These are phyloP conservation scores for Babesia ovata DNA, from an alignment of 169 alveolate genomes.

Conservation along the genomic window DNA sequence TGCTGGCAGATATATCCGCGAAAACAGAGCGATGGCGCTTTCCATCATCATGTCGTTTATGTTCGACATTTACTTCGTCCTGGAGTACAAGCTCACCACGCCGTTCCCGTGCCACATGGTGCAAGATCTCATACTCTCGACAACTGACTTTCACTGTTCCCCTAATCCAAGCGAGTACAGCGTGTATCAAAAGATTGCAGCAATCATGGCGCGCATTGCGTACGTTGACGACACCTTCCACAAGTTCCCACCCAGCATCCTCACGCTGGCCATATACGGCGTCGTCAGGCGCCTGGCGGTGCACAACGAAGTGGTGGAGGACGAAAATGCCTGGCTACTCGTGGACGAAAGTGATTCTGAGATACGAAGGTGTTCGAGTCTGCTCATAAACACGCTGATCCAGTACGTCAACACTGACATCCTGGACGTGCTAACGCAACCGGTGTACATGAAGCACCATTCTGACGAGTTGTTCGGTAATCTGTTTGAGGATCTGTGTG, in stretches of 20 bases:
- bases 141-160: conserved; percentile 41
- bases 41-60: conserved; percentile 48
- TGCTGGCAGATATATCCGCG: conserved; percentile 32
- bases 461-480: conserved; percentile 29
- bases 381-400: conserved; percentile 28
- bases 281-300: conserved; percentile 47
- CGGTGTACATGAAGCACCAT: conserved; percentile 37
- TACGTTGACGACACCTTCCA: conserved; percentile 68
- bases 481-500: conserved; percentile 35
- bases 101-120: conserved; percentile 65
- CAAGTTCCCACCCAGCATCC: conserved; percentile 45
- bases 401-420: conserved; percentile 62
- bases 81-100: conserved; percentile 62
- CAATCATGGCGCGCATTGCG: conserved; percentile 58
- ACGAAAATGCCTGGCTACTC: conserved; percentile 49
- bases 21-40: conserved; percentile 20
- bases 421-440: conserved; percentile 61
- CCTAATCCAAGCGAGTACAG: conserved; percentile 48
- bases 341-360: conserved; percentile 54
- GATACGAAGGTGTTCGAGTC: conserved; percentile 38
- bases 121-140: conserved; percentile 43
- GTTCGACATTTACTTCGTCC: conserved; percentile 52
- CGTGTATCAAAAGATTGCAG: conserved; percentile 47
- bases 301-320: conserved; percentile 6
- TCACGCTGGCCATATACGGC: conserved; percentile 52